Percentiles rank a stretch among this genome's conserved stretches.
phyloP scores from a whole-genome alignment of 1,284 basidiomycete species.

The Puccinia novopanici region DNA sequence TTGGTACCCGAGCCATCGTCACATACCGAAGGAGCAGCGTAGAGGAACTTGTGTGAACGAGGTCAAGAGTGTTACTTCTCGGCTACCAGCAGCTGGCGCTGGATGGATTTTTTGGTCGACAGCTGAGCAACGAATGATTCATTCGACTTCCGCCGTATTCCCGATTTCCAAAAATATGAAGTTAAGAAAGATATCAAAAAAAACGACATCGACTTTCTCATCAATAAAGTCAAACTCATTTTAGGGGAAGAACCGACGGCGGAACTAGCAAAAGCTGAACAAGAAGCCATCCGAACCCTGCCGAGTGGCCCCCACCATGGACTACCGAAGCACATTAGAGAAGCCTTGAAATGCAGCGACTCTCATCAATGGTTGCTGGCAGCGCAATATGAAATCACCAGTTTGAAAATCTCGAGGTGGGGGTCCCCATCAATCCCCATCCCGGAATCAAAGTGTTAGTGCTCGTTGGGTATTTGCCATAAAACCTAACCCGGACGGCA shows the following conservation, averaged over 20 bases:
- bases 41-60: not conserved
- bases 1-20: not conserved
- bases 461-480: not conserved
- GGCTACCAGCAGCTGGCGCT: not conserved
- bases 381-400: not conserved
- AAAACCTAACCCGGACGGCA: not conserved
- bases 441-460: not conserved
- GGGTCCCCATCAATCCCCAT: not conserved
- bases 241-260: slow-evolving; percentile 2
- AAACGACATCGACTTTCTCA: not conserved
- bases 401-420: not conserved
- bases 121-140: not conserved
- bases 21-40: not conserved
- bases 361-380: not conserved
- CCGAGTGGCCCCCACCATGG: not conserved
- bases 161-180: not conserved
- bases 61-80: slow-evolving; percentile 1
- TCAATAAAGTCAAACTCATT: not conserved
- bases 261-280: not conserved
- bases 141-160: slow-evolving; percentile 25
- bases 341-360: not conserved
- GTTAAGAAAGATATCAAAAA: not conserved
- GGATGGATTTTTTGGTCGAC: slow-evolving; percentile 26
- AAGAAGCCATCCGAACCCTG: not conserved
- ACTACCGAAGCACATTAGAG: not conserved